Evolutionary conservation across 2,329 filamentous ascomycete species (phyloP).

Genomic region (Phaeosphaeria sp.): DNA sequence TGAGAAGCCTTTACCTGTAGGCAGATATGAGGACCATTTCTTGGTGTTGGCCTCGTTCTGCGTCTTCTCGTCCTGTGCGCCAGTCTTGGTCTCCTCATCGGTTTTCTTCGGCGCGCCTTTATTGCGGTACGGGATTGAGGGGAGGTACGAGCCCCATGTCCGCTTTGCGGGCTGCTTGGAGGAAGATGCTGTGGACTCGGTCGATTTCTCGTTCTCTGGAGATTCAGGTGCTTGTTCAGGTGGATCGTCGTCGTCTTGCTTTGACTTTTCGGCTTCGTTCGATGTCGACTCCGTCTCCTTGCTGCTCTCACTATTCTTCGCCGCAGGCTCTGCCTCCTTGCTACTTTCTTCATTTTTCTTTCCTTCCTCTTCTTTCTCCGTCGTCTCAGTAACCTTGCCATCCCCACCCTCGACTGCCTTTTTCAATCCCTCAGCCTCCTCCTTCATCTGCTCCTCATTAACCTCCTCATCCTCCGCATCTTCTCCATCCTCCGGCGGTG

Average conservation of each 20-base stretch:
- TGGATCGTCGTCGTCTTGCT: constrained; percentile 23
- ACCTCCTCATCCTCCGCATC: constrained; percentile 26
- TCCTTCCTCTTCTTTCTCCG: constrained; percentile 1
- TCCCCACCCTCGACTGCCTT: constrained; percentile 24
- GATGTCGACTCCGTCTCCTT: background rate
- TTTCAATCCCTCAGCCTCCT: constrained; percentile 30
- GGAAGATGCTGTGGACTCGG: constrained; percentile 12
- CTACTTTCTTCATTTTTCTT: background rate
- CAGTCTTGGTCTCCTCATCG: constrained; percentile 27
- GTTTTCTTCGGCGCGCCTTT: constrained; percentile 27
- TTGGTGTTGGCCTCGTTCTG: constrained; percentile 45
- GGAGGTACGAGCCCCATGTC: constrained; percentile 49
- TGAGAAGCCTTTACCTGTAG: constrained; percentile 56
- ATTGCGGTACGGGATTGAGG: constrained; percentile 46
- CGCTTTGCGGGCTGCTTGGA: constrained; percentile 33
- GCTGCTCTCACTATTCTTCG: background rate
- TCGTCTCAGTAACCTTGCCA: constrained; percentile 6
- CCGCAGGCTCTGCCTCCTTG: background rate
- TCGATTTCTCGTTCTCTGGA: constrained; percentile 26
- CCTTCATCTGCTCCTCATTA: constrained; percentile 34
- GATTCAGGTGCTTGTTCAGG: constrained; percentile 41
- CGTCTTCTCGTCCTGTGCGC: constrained; percentile 36
- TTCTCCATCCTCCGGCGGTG: constrained; percentile 51
- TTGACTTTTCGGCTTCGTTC: constrained; percentile 2
- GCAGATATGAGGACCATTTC: constrained; percentile 56